A percentile compares a stretch with the other conserved stretches of the same genome.
These are phyloP conservation scores for Kwoniella shandongensis DNA, from an alignment of 768 basidiomycete species.

Conservation along the genomic window DNA sequence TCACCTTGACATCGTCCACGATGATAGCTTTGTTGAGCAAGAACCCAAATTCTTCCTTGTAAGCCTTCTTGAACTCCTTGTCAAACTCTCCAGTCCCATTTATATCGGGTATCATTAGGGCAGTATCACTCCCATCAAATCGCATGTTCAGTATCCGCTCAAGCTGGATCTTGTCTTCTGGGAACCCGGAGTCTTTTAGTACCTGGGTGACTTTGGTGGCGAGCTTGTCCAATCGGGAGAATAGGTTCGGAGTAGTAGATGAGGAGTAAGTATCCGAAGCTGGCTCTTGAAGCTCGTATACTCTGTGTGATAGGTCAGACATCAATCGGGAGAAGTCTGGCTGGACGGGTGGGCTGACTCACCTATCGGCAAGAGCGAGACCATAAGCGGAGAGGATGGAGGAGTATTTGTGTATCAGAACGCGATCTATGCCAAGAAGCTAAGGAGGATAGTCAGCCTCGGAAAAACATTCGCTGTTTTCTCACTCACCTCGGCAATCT, in stretches of 20 bases:
- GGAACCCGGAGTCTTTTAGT: constrained; percentile 31
- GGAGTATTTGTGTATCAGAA: constrained; percentile 39
- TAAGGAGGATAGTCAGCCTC: no score
- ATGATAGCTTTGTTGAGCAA: constrained; percentile 54
- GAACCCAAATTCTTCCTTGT: constrained; percentile 54
- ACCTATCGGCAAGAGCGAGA: constrained; percentile 55
- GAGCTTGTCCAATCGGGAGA: constrained; percentile 59
- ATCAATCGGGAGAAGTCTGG: constrained; percentile 17
- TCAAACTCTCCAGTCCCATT: constrained; percentile 66
- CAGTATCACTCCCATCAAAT: constrained; percentile 63
- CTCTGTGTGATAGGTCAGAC: constrained; percentile 12
- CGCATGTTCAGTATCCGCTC: constrained; percentile 39
- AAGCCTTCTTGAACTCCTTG: constrained; percentile 56
- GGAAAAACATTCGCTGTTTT: no score
- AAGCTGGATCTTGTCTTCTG: constrained; percentile 21
- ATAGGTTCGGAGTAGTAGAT: constrained; percentile 60
- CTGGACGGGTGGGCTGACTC: constrained; percentile 18
- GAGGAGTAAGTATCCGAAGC: constrained; percentile 72
- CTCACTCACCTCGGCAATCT: constrained; percentile 39
- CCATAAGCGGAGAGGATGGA: constrained; percentile 47
- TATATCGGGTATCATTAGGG: constrained; percentile 70
- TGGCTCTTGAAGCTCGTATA: constrained; percentile 78
- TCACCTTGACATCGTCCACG: constrained; percentile 41
- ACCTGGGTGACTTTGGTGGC: constrained; percentile 20
- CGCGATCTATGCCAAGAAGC: constrained; percentile 27